Percentiles rank a stretch among this genome's conserved stretches.
These are phyloP conservation scores for Eucalyptus caleyi DNA, from an alignment of 345 rosid genomes.

Conservation along the genomic window DNA sequence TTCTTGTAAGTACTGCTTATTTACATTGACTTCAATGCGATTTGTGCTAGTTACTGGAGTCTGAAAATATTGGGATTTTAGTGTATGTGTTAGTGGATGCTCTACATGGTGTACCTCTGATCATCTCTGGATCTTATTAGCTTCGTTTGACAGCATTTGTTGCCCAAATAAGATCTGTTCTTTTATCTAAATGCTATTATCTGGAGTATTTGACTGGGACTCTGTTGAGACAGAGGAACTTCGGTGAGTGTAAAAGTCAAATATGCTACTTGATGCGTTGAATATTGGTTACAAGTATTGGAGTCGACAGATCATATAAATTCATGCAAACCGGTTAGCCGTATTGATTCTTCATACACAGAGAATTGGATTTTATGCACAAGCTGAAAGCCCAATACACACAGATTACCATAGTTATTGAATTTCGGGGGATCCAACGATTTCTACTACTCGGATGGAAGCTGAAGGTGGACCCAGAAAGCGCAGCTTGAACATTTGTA, in stretches of 20 bases:
- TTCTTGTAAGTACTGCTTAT: not conserved
- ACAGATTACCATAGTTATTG: not conserved
- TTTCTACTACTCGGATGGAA: not conserved
- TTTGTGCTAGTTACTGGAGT: not conserved
- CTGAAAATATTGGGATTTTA: not conserved
- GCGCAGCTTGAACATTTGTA: not conserved
- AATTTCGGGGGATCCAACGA: not conserved
- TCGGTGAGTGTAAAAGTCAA: not conserved
- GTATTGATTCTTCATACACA: not conserved
- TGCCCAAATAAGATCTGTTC: not conserved
- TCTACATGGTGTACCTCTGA: not conserved
- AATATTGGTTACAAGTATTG: not conserved
- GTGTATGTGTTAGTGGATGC: not conserved
- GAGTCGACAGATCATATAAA: not conserved
- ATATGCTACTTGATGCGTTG: not conserved
- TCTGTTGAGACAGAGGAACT: not conserved
- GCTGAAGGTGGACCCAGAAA: not conserved
- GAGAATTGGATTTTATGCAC: not conserved
- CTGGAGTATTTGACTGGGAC: not conserved
- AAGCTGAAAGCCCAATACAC: not conserved
- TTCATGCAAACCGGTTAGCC: not conserved
- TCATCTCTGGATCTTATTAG: not conserved
- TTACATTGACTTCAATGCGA: not conserved
- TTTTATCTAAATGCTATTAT: not conserved
- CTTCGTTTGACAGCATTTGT: not conserved